Evolutionary conservation across 2,329 filamentous ascomycete species (phyloP).

Genomic region (Pseudogymnoascus sp.): DNA sequence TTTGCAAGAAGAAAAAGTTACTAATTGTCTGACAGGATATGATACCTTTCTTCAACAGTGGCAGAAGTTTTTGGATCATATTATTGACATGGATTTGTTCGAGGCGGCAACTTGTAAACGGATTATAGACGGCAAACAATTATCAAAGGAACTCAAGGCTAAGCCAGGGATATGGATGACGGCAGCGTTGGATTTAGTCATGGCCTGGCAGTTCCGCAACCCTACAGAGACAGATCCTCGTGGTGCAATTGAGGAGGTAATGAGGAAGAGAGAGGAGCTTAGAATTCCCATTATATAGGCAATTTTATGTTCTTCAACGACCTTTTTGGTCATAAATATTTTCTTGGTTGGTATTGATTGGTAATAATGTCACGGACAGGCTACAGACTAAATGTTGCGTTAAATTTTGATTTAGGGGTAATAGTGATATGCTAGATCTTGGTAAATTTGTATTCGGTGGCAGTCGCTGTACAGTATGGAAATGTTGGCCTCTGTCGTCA

Average conservation of each 20-base stretch:
- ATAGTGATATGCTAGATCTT: neutral
- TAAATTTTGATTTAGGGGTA: neutral
- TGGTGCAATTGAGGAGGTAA: constrained; percentile 52
- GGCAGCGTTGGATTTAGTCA: constrained; percentile 65
- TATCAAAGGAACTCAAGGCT: constrained; percentile 56
- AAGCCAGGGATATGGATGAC: constrained; percentile 80
- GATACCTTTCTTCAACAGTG: constrained; percentile 39
- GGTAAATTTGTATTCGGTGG: neutral
- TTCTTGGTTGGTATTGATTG: neutral
- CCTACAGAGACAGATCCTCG: constrained; percentile 52
- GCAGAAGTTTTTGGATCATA: constrained; percentile 47
- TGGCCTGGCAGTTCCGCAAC: constrained; percentile 83
- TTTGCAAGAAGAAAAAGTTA: constrained; percentile 6
- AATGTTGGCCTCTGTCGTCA: neutral
- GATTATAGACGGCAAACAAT: constrained; percentile 65
- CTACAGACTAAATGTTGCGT: neutral
- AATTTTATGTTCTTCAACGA: neutral
- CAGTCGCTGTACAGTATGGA: neutral
- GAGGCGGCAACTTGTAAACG: constrained; percentile 50
- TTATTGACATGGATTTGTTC: constrained; percentile 45
- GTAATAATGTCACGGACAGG: neutral
- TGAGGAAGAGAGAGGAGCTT: constrained; percentile 42
- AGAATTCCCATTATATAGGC: constrained; percentile 28
- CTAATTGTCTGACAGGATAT: constrained; percentile 17
- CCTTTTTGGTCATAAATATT: neutral